Conservation (phyloP, 768 basidiomycete species). For the Rhizopogon rudus region DNA sequence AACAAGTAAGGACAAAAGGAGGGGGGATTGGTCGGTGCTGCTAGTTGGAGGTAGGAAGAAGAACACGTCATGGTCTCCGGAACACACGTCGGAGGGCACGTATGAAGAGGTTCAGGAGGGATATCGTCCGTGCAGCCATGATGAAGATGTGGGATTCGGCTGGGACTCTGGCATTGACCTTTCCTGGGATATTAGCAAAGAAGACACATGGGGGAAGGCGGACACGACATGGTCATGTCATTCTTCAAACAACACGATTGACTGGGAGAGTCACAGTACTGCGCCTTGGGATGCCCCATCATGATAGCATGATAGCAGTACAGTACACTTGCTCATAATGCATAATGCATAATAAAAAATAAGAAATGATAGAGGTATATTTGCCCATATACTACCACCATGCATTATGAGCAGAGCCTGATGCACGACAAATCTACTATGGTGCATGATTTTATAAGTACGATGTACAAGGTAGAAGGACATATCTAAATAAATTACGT, state of each 20-base stretch:
- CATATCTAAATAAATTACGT: not conserved
- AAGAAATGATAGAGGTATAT: too few species aligned
- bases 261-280: not conserved
- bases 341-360: too few species aligned
- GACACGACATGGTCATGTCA: not conserved
- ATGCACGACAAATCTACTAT: too few species aligned
- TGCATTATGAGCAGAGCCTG: too few species aligned
- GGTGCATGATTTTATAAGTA: too few species aligned
- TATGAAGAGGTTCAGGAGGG: not conserved
- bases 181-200: not conserved
- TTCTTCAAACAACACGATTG: not conserved
- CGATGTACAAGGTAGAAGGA: too few species aligned
- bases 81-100: not conserved
- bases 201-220: not conserved
- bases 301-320: not conserved
- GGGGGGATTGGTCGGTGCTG: constrained; percentile 26
- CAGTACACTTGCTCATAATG: too few species aligned
- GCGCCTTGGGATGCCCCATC: not conserved
- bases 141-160: not conserved
- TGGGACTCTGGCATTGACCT: not conserved
- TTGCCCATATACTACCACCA: too few species aligned
- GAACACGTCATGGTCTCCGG: constrained; percentile 3
- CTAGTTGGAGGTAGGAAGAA: constrained; percentile 18
- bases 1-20: constrained; percentile 12
- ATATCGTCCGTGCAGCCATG: not conserved